Evolutionary conservation across 495 filamentous ascomycete genomes (phyloP).

Genomic region (Xylaria castorea): DNA sequence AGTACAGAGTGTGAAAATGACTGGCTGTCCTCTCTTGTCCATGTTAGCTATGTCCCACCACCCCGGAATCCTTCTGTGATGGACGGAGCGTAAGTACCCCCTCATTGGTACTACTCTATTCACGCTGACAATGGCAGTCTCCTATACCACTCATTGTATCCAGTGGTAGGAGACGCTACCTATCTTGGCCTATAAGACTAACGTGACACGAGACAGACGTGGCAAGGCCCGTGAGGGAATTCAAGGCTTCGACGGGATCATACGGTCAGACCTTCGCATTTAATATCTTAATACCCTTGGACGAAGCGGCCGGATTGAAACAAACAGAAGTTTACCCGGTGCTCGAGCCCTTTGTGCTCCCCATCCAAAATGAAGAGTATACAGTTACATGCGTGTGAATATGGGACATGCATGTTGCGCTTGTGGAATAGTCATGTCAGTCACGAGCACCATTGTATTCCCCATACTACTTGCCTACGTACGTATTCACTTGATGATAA

Average conservation of each 20-base stretch:
- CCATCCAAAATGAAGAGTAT: not conserved
- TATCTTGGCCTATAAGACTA: not conserved
- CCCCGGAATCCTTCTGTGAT: not conserved
- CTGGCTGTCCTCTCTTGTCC: not conserved
- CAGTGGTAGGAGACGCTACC: not conserved
- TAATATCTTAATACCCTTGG: not conserved
- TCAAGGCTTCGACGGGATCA: not conserved
- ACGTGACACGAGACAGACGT: not conserved
- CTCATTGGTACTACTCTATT: not conserved
- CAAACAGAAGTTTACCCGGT: not conserved
- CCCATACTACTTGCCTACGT: not conserved
- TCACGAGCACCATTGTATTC: slow-evolving; percentile 2
- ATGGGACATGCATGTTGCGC: slow-evolving; percentile 9
- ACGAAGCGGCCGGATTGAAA: not conserved
- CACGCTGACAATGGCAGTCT: not conserved
- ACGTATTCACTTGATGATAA: not conserved
- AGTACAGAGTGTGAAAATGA: not conserved
- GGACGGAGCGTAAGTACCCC: not conserved
- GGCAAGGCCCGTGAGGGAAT: not conserved
- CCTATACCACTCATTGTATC: not conserved
- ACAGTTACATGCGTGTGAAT: not conserved
- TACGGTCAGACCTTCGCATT: not conserved
- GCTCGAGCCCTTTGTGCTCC: not conserved
- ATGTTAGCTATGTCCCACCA: not conserved
- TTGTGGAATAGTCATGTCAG: not conserved